Percentiles rank a stretch among this genome's conserved stretches.
phyloP scores from a whole-genome alignment of 1,284 basidiomycete species.

The Cerrena zonata region DNA sequence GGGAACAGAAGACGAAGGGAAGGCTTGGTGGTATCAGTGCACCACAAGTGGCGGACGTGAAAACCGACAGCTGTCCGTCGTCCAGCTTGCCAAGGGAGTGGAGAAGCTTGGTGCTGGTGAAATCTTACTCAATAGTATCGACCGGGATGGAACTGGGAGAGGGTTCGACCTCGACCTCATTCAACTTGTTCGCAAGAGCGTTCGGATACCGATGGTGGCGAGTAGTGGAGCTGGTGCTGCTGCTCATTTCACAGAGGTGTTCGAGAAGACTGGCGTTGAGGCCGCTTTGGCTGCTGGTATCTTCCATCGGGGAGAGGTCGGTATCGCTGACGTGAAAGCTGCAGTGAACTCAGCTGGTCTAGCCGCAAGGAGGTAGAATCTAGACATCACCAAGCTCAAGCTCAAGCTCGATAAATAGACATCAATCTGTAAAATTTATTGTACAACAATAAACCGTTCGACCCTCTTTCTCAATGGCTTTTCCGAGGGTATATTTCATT shows the following conservation, averaged over 20 bases:
- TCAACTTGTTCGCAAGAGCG: slow-evolving; percentile 66
- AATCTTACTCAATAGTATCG: slow-evolving; percentile 93
- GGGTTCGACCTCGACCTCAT: slow-evolving; percentile 91
- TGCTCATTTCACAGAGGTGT: slow-evolving; percentile 85
- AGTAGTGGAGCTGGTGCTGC: slow-evolving; percentile 85
- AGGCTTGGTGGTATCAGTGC: slow-evolving; percentile 98
- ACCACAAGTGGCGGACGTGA: slow-evolving; percentile 93
- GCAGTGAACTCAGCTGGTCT: slow-evolving; percentile 47
- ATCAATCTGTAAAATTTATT: neutral
- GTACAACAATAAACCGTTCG: neutral
- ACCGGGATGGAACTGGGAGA: slow-evolving; percentile 88
- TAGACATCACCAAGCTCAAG: too few relatives aligned
- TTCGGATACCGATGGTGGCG: slow-evolving; percentile 90
- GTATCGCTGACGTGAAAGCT: slow-evolving; percentile 66
- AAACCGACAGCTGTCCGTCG: slow-evolving; percentile 81
- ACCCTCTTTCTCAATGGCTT: too few relatives aligned
- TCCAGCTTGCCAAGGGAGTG: slow-evolving; percentile 85
- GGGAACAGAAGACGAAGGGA: slow-evolving; percentile 49
- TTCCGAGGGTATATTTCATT: too few relatives aligned
- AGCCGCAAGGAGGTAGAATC: slow-evolving; percentile 37
- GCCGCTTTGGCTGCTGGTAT: slow-evolving; percentile 96
- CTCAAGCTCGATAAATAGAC: neutral
- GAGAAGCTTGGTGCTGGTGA: slow-evolving; percentile 92
- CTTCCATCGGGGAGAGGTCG: slow-evolving; percentile 89
- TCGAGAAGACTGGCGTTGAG: slow-evolving; percentile 75